Evolutionary conservation across 2,329 filamentous ascomycete genomes (phyloP), one percentile per base, ranked within the genome.

Genomic region (Fusarium napiforme): DNA sequence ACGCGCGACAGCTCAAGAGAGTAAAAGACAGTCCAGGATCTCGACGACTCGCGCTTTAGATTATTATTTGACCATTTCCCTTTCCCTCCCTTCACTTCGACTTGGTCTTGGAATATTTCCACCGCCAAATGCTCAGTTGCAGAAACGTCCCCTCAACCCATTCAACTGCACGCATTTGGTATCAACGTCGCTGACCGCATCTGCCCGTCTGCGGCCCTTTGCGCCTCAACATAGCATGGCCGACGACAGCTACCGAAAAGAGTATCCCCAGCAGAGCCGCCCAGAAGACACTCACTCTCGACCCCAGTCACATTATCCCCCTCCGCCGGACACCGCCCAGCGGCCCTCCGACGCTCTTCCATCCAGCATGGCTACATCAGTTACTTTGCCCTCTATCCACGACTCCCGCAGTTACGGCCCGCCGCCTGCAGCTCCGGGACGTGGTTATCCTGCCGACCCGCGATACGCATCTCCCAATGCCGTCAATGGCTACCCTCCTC

Each of bases 341-440:
- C 82, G 80, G 76, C 76, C 81, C 21, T 55, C 65, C 49, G 72
- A 80, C 64, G 75, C 73, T 42, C 72, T 79, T 60, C 73, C 77
- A 75, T 60, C 73, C 73, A 81, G 73, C 73, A 87, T 86, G 83
- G 83, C 85, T 59, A 78, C 83, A 56, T 81, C 82, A 64, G 83
- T 87, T 66, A 86, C 83, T 67, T 80, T 87, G 39, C 87, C 87
- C 3, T 84, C 87, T 23, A 88, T 88, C 60, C 83, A 87, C 60
- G 87, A 87, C 75, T 79, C 83, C 52, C 81, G 84, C 64, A 71
- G 76, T 23, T 84, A 84, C 62, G 78, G 79, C 15, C 75, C 79
- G 47, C 81, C 78, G 49, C 74, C 78, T 52, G 72, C 72, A 52
- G 74, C 80, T 23, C 79, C 81, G 67, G 79, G 78, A 43, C 80